Percentiles rank a stretch among this genome's conserved stretches.
Conservation (phyloP, 2,329 filamentous ascomycete species). For the Cercospora nicotianae region DNA sequence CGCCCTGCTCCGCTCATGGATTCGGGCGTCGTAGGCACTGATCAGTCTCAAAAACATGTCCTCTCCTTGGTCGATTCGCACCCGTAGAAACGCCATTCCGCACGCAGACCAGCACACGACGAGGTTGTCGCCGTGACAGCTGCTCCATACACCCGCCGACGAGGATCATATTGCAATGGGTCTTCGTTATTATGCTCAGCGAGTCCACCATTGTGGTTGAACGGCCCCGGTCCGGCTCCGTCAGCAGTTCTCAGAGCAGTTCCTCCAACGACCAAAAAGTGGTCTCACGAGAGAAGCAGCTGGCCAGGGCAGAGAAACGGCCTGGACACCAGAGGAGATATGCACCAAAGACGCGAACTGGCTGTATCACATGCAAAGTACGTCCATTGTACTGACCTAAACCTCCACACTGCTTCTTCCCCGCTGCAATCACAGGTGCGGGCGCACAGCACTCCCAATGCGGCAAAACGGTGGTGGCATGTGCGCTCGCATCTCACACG, state of each 20-base stretch:
- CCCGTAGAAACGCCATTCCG: constrained; percentile 20
- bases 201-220: constrained; percentile 22
- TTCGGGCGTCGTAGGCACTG: constrained; percentile 18
- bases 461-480: not conserved
- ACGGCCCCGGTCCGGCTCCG: constrained; percentile 17
- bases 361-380: constrained; percentile 31
- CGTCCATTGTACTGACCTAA: constrained; percentile 13
- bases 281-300: constrained; percentile 17
- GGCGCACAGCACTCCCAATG: constrained; percentile 6
- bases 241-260: constrained; percentile 15
- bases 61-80: constrained; percentile 24
- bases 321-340: constrained; percentile 29
- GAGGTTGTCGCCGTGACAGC: constrained; percentile 11
- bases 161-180: constrained; percentile 17
- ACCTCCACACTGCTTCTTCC: not conserved
- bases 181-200: constrained; percentile 21
- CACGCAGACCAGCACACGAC: constrained; percentile 14
- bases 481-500: constrained; percentile 1
- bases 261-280: constrained; percentile 15
- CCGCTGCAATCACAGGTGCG: constrained; percentile 3
- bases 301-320: constrained; percentile 23
- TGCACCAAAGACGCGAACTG: constrained; percentile 29
- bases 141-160: not conserved
- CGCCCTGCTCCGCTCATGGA: constrained; percentile 15
- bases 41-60: constrained; percentile 20